Conservation (phyloP, 2,329 filamentous ascomycete genomes). For the Aspergillus sp. region DNA sequence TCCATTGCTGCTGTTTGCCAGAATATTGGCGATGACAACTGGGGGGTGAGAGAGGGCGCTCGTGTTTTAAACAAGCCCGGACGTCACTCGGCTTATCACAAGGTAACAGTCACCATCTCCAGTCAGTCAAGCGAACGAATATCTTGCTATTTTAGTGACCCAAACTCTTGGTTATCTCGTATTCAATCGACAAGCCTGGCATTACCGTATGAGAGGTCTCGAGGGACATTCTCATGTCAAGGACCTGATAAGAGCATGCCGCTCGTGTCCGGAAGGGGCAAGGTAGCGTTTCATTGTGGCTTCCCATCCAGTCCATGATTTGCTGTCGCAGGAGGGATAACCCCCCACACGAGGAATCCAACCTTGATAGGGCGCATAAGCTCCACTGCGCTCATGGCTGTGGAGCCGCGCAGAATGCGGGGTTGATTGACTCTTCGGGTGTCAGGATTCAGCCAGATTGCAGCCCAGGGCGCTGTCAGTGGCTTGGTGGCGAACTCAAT, state of each 20-base stretch:
- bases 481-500: background rate
- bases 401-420: background rate
- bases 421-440: background rate
- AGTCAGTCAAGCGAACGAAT: background rate
- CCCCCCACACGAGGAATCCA: background rate
- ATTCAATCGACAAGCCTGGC: background rate
- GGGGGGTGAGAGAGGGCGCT: background rate
- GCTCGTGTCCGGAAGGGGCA: background rate
- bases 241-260: background rate
- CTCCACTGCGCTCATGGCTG: background rate
- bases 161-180: background rate
- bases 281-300: background rate
- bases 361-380: background rate
- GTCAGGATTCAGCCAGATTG: background rate
- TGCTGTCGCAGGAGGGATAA: too few species aligned
- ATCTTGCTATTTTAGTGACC: background rate
- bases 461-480: background rate
- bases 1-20: background rate
- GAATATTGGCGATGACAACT: too few species aligned
- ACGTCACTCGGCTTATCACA: background rate
- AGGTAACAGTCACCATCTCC: background rate
- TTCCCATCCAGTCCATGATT: background rate
- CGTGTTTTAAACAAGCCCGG: background rate
- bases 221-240: background rate
- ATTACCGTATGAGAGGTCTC: background rate